These are phyloP conservation scores for Colletotrichum musicola DNA, from an alignment of 2,329 filamentous ascomycete species.

Conservation along the genomic window DNA sequence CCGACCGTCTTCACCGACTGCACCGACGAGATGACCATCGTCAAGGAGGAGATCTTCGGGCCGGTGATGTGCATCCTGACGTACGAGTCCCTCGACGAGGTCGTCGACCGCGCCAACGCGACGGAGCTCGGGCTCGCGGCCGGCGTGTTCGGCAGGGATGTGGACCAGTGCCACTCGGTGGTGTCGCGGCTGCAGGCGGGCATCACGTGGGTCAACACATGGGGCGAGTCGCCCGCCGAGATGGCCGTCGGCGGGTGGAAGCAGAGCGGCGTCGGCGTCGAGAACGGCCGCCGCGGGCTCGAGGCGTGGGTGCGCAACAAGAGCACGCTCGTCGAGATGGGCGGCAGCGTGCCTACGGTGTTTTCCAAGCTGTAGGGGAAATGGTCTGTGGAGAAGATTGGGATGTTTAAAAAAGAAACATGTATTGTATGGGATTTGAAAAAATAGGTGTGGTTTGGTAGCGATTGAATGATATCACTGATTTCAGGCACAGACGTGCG, in stretches of 20 bases:
- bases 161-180: slow-evolving; percentile 80
- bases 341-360: slow-evolving; percentile 76
- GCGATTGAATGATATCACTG: slow-evolving; percentile 28
- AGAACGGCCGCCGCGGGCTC: slow-evolving; percentile 85
- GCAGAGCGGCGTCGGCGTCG: slow-evolving; percentile 86
- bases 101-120: slow-evolving; percentile 78
- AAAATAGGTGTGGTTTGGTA: slow-evolving; percentile 10
- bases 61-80: slow-evolving; percentile 86
- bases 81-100: slow-evolving; percentile 78
- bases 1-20: slow-evolving; percentile 91
- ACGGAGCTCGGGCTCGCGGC: slow-evolving; percentile 85
- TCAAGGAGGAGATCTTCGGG: slow-evolving; percentile 88
- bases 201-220: slow-evolving; percentile 93
- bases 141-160: slow-evolving; percentile 82
- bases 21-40: slow-evolving; percentile 84
- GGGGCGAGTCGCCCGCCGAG: slow-evolving; percentile 92
- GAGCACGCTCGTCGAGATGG: slow-evolving; percentile 88
- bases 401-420: neutral
- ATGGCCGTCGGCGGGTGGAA: slow-evolving; percentile 97
- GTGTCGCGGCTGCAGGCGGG: slow-evolving; percentile 81
- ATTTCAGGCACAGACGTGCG: neutral
- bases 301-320: slow-evolving; percentile 89
- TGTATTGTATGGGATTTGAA: neutral
- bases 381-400: neutral
- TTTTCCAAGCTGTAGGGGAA: slow-evolving; percentile 75